Evolutionary conservation across 1,284 basidiomycete genomes (phyloP), one percentile per base, ranked within the genome.

Genomic region (Neolentinus lepideus): DNA sequence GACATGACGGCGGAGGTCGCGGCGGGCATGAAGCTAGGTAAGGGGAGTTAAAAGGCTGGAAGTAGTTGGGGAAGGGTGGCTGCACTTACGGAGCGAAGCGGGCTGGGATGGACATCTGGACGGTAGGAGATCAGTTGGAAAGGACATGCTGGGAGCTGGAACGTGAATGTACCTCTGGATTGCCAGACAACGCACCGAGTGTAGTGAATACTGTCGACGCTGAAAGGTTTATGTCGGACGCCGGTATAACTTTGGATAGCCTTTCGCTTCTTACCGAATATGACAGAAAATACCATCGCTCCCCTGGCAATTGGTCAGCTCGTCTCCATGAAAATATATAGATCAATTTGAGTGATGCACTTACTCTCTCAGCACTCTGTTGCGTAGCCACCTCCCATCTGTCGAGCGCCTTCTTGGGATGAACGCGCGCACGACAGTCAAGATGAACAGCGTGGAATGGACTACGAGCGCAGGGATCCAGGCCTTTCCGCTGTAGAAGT

Each of bases 1-100:
- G 53, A 54, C 2, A 54, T 24, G n/a, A 24, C 24, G 11, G 25
- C 27, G 24, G 53, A 54, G 43, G 53, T 54, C n/a, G 47, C 21
- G 2, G 53, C 2, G 16, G 48, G 36, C 53, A 54, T 54, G 36
- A 54, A 33, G 4, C 53, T 54, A 24, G 38, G 38, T 4, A 16
- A 6, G 6, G 38, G 38, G 38, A 16, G 12, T 43, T 21, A n/a
- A n/a, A 16, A 43, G 6, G 6, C n/a, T n/a, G 12, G 16, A n/a
- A 16, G 19, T 43, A n/a, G 16, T 6, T 6, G 16, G 38, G 38
- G 19, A 12, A 31, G 12, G 19, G 38, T 3, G 38, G n/a, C 8
- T 4, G 38, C 8, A 43, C 38, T 16, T 43, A 43, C 38, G 38
- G 38, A 16, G 38, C 12, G 38, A 43, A 43, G 38, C 38, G 38